Evolutionary conservation across 768 basidiomycete species (phyloP).

Genomic region (Pleurotus ostreatus): DNA sequence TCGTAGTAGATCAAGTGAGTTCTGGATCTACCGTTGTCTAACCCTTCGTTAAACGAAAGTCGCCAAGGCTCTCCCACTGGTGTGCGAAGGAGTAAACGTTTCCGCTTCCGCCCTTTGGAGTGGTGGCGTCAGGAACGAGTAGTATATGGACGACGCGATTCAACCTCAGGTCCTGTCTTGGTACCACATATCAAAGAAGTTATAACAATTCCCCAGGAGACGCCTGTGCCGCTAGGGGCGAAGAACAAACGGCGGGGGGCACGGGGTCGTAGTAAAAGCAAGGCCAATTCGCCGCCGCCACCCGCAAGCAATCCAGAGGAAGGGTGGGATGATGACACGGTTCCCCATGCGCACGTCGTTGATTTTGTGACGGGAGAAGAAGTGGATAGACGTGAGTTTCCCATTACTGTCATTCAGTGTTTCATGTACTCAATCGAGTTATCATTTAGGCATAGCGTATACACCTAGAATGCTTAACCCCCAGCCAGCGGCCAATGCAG

Average conservation of each 20-base stretch:
- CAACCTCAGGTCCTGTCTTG: constrained; percentile 40
- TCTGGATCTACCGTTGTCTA: background rate
- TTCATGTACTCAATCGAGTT: background rate
- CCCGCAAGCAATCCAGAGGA: constrained; percentile 46
- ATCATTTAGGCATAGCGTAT: constrained; percentile 66
- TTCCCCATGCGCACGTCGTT: constrained; percentile 59
- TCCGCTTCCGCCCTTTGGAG: constrained; percentile 70
- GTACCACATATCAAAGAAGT: constrained; percentile 75
- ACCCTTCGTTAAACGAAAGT: background rate
- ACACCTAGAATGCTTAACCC: constrained; percentile 67
- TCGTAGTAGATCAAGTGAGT: constrained; percentile 23
- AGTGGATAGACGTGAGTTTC: constrained; percentile 63
- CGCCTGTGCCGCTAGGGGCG: constrained; percentile 36
- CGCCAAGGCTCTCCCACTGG: constrained; percentile 39
- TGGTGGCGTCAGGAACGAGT: constrained; percentile 94
- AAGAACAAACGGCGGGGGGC: constrained; percentile 19
- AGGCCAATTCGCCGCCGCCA: constrained; percentile 1
- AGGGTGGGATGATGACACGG: constrained; percentile 85
- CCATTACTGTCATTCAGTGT: background rate
- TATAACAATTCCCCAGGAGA: constrained; percentile 43
- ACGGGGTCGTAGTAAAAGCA: constrained; percentile 12
- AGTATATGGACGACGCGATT: constrained; percentile 60
- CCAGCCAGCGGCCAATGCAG: constrained; percentile 51
- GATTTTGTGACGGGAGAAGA: constrained; percentile 63
- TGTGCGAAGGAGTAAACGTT: constrained; percentile 68